phyloP scores from a whole-genome alignment of 2,329 filamentous ascomycete species.

The Fusarium protoensiforme region DNA sequence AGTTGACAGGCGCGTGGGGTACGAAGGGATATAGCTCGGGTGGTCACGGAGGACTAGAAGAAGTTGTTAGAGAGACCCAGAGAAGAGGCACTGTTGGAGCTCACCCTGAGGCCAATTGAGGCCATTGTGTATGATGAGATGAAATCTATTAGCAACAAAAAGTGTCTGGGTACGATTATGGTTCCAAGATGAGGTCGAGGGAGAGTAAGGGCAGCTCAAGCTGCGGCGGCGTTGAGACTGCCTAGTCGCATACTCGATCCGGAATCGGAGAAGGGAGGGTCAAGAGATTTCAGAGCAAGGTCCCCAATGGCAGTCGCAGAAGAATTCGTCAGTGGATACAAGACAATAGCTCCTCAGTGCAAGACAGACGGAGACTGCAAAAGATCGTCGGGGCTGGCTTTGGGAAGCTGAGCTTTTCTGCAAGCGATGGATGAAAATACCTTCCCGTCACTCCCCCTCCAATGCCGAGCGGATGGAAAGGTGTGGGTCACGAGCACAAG shows the following conservation, averaged over 20 bases:
- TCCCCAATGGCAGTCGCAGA: slow-evolving; percentile 2
- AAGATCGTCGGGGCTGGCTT: slow-evolving; percentile 18
- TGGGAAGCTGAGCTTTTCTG: background rate
- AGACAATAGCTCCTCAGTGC: background rate
- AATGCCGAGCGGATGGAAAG: slow-evolving; percentile 25
- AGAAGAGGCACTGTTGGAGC: background rate
- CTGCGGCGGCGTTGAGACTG: slow-evolving; percentile 25
- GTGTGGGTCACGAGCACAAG: slow-evolving; percentile 26
- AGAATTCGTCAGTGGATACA: slow-evolving; percentile 27
- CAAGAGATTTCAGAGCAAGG: background rate
- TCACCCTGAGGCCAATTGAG: slow-evolving; percentile 40
- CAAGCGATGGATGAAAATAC: slow-evolving; percentile 13
- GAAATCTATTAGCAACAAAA: background rate
- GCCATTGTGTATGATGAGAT: slow-evolving; percentile 22
- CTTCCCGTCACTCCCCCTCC: background rate
- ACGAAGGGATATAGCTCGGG: slow-evolving; percentile 35
- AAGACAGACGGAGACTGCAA: background rate
- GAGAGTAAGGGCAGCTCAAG: slow-evolving; percentile 27
- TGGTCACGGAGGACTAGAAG: slow-evolving; percentile 30
- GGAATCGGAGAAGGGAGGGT: background rate
- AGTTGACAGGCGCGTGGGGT: slow-evolving; percentile 19
- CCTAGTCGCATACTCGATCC: slow-evolving; percentile 26
- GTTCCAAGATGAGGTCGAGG: background rate
- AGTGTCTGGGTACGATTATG: background rate
- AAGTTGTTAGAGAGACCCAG: slow-evolving; percentile 19